phyloP scores from a whole-genome alignment of 225 moss, liverwort and hornwort genomes.

The Takakia lepidozioides region DNA sequence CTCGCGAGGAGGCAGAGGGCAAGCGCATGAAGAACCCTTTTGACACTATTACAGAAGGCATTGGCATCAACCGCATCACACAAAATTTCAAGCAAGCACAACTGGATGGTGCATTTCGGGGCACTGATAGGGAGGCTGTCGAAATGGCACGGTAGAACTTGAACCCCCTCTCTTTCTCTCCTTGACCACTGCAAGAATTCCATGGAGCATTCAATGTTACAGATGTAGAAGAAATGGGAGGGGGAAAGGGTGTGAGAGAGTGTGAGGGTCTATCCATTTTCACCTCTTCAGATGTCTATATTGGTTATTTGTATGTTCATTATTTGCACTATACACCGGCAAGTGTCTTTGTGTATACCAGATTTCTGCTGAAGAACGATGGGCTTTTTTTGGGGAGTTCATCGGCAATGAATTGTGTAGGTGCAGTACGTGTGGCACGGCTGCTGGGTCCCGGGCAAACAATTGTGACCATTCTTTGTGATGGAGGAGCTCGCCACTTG shows the following conservation, averaged over 20 bases:
- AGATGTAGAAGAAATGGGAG: too few species aligned
- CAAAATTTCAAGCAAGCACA: slow-evolving; percentile 83
- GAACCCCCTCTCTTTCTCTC: too few species aligned
- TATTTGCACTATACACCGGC: too few species aligned
- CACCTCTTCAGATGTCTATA: slow-evolving; percentile 1
- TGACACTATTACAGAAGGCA: slow-evolving; percentile 94
- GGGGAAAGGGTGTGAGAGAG: too few species aligned
- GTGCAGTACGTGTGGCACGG: slow-evolving; percentile 77
- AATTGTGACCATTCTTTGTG: slow-evolving; percentile 89
- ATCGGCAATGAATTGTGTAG: slow-evolving; percentile 96
- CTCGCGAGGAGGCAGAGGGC: slow-evolving; percentile 86
- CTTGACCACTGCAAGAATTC: too few species aligned
- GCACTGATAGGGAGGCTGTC: slow-evolving; percentile 91
- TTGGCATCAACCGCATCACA: slow-evolving; percentile 92
- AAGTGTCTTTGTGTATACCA: slow-evolving; percentile 18
- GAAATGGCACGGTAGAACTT: slow-evolving; percentile 99
- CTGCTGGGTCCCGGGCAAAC: slow-evolving; percentile 76
- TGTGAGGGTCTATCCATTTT: not conserved
- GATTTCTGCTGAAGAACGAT: slow-evolving; percentile 72
- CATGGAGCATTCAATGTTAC: too few species aligned
- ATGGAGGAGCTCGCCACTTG: slow-evolving; percentile 87
- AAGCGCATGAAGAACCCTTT: slow-evolving; percentile 88
- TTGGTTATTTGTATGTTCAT: too few species aligned
- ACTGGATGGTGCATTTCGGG: slow-evolving; percentile 92
- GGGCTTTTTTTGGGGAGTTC: slow-evolving; percentile 94